Conservation (phyloP, 2,329 filamentous ascomycete genomes). For the Penicillium sp. region DNA sequence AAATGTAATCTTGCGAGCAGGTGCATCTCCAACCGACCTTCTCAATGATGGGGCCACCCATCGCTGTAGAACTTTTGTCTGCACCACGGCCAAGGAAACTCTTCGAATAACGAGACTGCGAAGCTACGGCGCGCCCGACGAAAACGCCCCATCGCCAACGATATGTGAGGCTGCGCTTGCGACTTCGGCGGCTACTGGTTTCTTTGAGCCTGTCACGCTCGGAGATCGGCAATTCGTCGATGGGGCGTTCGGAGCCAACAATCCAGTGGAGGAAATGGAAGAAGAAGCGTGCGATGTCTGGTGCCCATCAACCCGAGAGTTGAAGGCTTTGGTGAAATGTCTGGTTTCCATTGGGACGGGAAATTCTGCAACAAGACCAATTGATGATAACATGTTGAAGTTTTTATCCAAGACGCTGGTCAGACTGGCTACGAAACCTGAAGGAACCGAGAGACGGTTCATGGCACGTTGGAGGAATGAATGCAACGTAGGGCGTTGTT, state of each 20-base stretch:
- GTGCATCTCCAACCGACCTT: conserved; percentile 2
- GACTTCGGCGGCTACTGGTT: conserved; percentile 52
- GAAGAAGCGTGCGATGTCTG: conserved; percentile 30
- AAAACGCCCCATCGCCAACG: conserved; percentile 13
- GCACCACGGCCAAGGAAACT: conserved; percentile 20
- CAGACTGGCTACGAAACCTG: conserved; percentile 17
- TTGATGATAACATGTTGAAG: conserved; percentile 16
- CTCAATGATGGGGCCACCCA: conserved; percentile 13
- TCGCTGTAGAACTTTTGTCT: conserved; percentile 14
- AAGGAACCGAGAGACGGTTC: conserved; percentile 15
- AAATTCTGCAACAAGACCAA: neutral
- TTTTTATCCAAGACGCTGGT: conserved; percentile 22
- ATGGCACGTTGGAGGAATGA: conserved; percentile 21
- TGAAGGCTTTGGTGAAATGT: conserved; percentile 21
- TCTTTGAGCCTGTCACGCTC: conserved; percentile 22
- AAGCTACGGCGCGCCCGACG: conserved; percentile 11
- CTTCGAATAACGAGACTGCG: conserved; percentile 13
- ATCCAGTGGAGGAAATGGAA: conserved; percentile 36
- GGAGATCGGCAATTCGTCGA: conserved; percentile 32
- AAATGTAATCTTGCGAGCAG: conserved; percentile 12
- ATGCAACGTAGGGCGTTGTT: conserved; percentile 26
- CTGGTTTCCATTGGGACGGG: conserved; percentile 33
- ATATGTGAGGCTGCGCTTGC: conserved; percentile 57
- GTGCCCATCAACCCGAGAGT: conserved; percentile 8
- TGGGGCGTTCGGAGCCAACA: conserved; percentile 39